These are phyloP conservation scores for Megacollybia marginata DNA, from an alignment of 768 basidiomycete genomes.

Conservation along the genomic window DNA sequence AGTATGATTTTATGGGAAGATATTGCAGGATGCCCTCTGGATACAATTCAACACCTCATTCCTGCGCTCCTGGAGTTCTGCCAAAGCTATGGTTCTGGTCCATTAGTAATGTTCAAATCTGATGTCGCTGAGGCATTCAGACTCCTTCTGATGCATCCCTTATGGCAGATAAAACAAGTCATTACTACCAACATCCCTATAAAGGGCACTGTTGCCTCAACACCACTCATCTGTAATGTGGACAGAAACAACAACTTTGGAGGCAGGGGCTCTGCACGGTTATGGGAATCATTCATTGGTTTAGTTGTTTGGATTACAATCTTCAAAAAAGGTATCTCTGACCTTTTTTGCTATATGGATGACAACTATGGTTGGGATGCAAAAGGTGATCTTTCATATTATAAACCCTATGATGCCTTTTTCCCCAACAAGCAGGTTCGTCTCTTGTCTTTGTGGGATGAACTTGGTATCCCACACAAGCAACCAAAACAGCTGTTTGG, in stretches of 20 bases:
- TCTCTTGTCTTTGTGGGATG: slow-evolving; percentile 11
- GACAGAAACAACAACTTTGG: neutral
- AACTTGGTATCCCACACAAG: slow-evolving; percentile 1
- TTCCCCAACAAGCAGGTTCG: neutral
- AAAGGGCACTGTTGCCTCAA: neutral
- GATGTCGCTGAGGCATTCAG: neutral
- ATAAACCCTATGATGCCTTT: neutral
- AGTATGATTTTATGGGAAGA: neutral
- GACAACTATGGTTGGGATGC: neutral
- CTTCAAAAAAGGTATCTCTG: neutral
- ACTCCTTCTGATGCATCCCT: neutral
- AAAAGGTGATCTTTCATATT: neutral
- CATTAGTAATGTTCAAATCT: neutral
- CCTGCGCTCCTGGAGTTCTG: neutral
- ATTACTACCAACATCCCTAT: neutral
- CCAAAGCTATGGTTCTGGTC: neutral
- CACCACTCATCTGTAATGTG: neutral
- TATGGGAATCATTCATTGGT: slow-evolving; percentile 2
- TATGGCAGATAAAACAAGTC: neutral
- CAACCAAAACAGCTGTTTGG: slow-evolving; percentile 15
- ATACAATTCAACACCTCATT: neutral
- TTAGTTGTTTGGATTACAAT: slow-evolving; percentile 2
- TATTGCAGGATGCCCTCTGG: neutral
- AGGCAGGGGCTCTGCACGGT: neutral
- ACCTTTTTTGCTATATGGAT: slow-evolving; percentile 1